These are phyloP conservation scores for Xylaria acuta DNA, from an alignment of 495 filamentous ascomycete species.

Conservation along the genomic window DNA sequence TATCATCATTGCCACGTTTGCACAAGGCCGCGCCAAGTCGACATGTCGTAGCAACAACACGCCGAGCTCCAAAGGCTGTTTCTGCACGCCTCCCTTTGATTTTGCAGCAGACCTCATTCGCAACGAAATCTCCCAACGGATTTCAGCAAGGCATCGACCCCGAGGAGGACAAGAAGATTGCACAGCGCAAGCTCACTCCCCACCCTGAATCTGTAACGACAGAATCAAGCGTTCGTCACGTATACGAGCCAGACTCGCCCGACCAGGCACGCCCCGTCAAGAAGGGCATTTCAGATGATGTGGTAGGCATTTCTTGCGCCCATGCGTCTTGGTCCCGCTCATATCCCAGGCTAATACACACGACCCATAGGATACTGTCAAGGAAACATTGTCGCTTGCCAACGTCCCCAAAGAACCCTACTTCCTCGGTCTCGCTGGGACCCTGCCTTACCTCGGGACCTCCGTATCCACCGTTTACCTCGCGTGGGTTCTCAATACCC, in stretches of 20 bases:
- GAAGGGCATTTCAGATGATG: conserved; percentile 71
- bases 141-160: conserved; percentile 54
- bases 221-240: conserved; percentile 61
- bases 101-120: conserved; percentile 15
- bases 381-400: conserved; percentile 82
- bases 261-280: conserved; percentile 62
- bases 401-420: conserved; percentile 83
- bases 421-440: conserved; percentile 83
- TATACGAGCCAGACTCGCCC: conserved; percentile 52
- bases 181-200: conserved; percentile 57
- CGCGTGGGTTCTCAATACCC: conserved; percentile 78
- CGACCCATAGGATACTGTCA: conserved; percentile 71
- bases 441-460: conserved; percentile 88
- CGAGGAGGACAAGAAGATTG: conserved; percentile 58
- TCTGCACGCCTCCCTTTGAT: not conserved
- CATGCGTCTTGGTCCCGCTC: not conserved
- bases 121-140: conserved; percentile 35
- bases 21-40: conserved; percentile 25
- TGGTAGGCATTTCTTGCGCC: conserved; percentile 62
- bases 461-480: conserved; percentile 87
- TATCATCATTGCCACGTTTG: conserved; percentile 22
- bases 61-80: not conserved
- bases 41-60: not conserved
- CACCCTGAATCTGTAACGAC: conserved; percentile 64
- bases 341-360: conserved; percentile 4